Base-by-base conservation (phyloP, 1,139 yeast genomes). In the Saccharomycopsis hybrid region DNA sequence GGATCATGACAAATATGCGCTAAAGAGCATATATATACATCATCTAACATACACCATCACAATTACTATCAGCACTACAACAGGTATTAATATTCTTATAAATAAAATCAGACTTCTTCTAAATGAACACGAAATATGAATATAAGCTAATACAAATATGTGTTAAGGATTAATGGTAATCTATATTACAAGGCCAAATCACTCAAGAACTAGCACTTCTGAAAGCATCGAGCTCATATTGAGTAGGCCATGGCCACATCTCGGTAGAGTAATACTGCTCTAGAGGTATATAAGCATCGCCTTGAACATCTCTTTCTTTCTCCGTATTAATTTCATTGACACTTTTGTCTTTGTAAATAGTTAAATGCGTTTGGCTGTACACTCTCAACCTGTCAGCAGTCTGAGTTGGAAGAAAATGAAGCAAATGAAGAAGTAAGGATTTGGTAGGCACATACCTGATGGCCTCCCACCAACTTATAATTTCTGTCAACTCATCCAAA, bases 381-480 rank as follows among this genome's bases (percentile, higher is more conserved):
- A 9, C 18, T 39, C 39, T 24, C 43, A 24, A 29, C 9, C 43
- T 35, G 18, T 43, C 30, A 29, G 50, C 46, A 5, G 24, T 35
- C 9, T 43, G 46, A 3, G 46, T 43, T 11, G 54, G 54, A 13
- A 53, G 42, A 30, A 4, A 37, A 9, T 29, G 18, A 29, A 53
- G 13, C 8, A 46, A 42, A 11, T 44, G 29, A 2, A 47, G 13
- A 2, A 53, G 43, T 13, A 46, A 29, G 8, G 57, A 56, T n/a
- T 59, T 58, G 28, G 65, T 62, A 0, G 90, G 84, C 1, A 58
- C 62, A 54, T 74, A 77, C 13, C 69, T 63, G 24, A 82, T 59
- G n/a, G 67, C 63, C 43, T 77, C 80, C 81, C 89, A 77, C 77
- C 82, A 74, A 38, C 72, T 70, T 38, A 83, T 64, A 5, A 84